Percentiles rank a stretch among this genome's conserved stretches.
These are phyloP conservation scores for Moringa oleifera DNA, from an alignment of 345 rosid species.

Conservation along the genomic window DNA sequence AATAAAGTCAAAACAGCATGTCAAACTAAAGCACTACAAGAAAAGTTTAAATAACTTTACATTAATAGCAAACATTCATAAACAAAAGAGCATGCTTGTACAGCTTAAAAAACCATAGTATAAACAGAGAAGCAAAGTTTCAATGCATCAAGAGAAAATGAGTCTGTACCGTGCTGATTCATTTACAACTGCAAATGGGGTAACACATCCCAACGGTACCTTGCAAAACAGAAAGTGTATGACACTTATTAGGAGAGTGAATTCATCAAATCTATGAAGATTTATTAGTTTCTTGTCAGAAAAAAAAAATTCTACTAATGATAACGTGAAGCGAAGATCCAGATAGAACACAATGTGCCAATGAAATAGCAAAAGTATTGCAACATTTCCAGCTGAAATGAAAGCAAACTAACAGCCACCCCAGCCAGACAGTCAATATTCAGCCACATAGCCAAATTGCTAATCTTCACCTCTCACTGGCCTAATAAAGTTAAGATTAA, in stretches of 20 bases:
- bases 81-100: background rate
- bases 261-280: background rate
- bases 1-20: background rate
- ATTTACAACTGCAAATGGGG: constrained; percentile 77
- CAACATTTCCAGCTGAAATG: background rate
- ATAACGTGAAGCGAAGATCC: background rate
- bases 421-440: background rate
- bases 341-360: background rate
- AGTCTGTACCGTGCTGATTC: constrained; percentile 71
- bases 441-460: background rate
- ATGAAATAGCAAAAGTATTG: background rate
- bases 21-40: background rate
- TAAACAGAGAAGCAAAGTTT: background rate
- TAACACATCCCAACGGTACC: constrained; percentile 86
- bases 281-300: background rate
- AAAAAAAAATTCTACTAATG: background rate
- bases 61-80: too few relatives aligned
- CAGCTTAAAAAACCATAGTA: background rate
- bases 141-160: constrained; percentile 1
- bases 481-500: too few relatives aligned
- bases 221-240: constrained; percentile 20
- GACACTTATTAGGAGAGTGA: background rate
- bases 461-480: too few relatives aligned
- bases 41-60: background rate
- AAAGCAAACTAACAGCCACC: background rate